Percentiles rank a stretch among this genome's conserved stretches.
Conservation (phyloP, 805 yeast species). For the Dipodascopsis uninucleata region DNA sequence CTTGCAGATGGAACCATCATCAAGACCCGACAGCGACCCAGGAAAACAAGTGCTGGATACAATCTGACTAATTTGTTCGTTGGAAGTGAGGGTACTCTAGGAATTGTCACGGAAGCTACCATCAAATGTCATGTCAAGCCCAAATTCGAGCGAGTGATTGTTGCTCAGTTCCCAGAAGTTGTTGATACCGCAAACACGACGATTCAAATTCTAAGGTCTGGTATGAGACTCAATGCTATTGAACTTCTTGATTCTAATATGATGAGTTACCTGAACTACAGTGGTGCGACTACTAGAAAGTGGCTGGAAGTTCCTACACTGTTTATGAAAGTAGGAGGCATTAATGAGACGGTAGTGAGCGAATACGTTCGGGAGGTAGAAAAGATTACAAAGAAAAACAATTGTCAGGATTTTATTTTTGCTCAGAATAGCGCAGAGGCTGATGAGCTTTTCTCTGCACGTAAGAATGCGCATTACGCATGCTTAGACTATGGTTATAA, state of each 20-base stretch:
- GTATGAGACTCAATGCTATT: constrained; percentile 68
- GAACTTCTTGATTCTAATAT: constrained; percentile 70
- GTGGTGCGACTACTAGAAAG: constrained; percentile 49
- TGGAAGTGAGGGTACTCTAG: constrained; percentile 78
- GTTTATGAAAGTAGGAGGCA: constrained; percentile 61
- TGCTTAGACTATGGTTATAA: constrained; percentile 52
- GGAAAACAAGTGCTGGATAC: constrained; percentile 77
- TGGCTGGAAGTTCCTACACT: constrained; percentile 62
- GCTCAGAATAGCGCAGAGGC: constrained; percentile 60
- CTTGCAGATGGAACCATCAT: constrained; percentile 75
- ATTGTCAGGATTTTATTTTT: constrained; percentile 56
- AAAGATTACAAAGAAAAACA: constrained; percentile 50
- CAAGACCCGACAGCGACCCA: constrained; percentile 69
- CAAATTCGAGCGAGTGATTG: constrained; percentile 59
- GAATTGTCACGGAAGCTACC: constrained; percentile 74
- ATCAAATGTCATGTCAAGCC: constrained; percentile 66
- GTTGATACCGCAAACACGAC: constrained; percentile 71
- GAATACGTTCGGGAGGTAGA: constrained; percentile 48
- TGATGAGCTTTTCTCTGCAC: constrained; percentile 67
- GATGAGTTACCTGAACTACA: constrained; percentile 61
- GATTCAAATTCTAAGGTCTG: constrained; percentile 55
- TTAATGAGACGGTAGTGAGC: constrained; percentile 38
- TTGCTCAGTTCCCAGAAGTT: constrained; percentile 64
- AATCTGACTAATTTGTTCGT: constrained; percentile 70
- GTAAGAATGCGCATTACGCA: constrained; percentile 71